Percentiles rank a stretch among this genome's conserved stretches.
phyloP scores from a whole-genome alignment of 176 grass and related monocot genomes.

The Carex pumila region DNA sequence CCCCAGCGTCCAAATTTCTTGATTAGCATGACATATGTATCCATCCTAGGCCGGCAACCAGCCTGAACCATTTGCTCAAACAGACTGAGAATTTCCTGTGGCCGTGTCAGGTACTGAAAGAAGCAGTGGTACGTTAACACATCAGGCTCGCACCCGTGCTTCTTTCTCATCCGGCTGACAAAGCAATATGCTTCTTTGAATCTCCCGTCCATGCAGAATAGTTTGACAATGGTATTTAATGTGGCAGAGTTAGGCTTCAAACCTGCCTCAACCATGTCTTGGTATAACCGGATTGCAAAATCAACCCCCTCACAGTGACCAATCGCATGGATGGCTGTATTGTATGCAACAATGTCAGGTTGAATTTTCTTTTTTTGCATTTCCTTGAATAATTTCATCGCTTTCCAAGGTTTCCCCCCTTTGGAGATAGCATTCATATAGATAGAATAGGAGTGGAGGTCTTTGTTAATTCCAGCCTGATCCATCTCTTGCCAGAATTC shows the following conservation, averaged over 20 bases:
- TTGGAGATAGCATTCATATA: constrained; percentile 83
- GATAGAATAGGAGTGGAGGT: constrained; percentile 88
- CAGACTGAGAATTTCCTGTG: constrained; percentile 69
- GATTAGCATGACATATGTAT: constrained; percentile 91
- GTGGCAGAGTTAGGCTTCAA: constrained; percentile 57
- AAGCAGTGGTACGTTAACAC: constrained; percentile 87
- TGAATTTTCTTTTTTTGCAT: constrained; percentile 43
- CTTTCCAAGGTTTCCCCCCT: constrained; percentile 77
- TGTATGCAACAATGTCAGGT: constrained; percentile 54
- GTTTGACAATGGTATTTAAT: constrained; percentile 61
- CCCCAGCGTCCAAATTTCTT: constrained; percentile 94
- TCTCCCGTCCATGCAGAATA: constrained; percentile 70
- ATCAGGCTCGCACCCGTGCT: constrained; percentile 42
- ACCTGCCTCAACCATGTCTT: constrained; percentile 59
- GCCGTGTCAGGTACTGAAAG: constrained; percentile 67
- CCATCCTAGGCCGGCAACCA: constrained; percentile 66
- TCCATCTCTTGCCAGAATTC: constrained; percentile 94
- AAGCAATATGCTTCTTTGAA: constrained; percentile 78
- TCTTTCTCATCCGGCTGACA: constrained; percentile 59
- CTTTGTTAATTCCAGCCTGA: constrained; percentile 48
- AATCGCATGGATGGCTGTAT: constrained; percentile 72
- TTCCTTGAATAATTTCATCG: constrained; percentile 75
- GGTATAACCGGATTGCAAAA: constrained; percentile 50
- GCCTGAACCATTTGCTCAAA: constrained; percentile 75
- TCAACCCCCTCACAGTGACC: constrained; percentile 58